These are phyloP conservation scores for Penicillium ochrochloron DNA, from an alignment of 495 filamentous ascomycete genomes.

Conservation along the genomic window DNA sequence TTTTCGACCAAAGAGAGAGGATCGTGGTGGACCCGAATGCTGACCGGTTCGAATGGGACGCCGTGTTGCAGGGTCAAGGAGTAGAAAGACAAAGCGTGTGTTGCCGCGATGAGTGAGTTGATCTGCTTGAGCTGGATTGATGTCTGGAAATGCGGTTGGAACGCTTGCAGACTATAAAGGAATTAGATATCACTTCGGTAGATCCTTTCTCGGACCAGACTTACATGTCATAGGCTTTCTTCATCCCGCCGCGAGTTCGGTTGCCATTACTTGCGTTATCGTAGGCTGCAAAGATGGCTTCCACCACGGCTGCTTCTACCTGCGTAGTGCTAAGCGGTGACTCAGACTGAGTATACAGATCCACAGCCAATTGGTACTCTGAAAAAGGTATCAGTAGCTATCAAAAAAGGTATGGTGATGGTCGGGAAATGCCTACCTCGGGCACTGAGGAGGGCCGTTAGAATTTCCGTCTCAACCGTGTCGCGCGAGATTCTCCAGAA, in stretches of 20 bases:
- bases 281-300: conserved; percentile 72
- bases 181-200: conserved; percentile 17
- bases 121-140: conserved; percentile 60
- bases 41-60: conserved; percentile 89
- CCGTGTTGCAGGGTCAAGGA: conserved; percentile 88
- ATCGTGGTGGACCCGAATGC: conserved; percentile 83
- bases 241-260: conserved; percentile 77
- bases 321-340: conserved; percentile 53
- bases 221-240: conserved; percentile 82
- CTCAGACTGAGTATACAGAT: conserved; percentile 64
- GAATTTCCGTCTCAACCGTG: conserved; percentile 71
- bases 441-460: conserved; percentile 73
- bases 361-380: conserved; percentile 71
- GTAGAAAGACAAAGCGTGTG: conserved; percentile 86
- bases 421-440: conserved; percentile 55
- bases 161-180: conserved; percentile 64
- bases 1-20: conserved; percentile 83
- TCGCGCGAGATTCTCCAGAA: conserved; percentile 69
- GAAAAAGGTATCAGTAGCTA: conserved; percentile 19
- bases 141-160: conserved; percentile 64
- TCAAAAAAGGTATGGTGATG: neutral
- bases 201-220: conserved; percentile 29
- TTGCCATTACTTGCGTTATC: conserved; percentile 93
- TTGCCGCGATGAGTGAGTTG: conserved; percentile 76
- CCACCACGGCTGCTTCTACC: conserved; percentile 68